These are phyloP conservation scores for Naumovozyma dairenensis DNA, from an alignment of 805 yeast genomes.

Conservation along the genomic window DNA sequence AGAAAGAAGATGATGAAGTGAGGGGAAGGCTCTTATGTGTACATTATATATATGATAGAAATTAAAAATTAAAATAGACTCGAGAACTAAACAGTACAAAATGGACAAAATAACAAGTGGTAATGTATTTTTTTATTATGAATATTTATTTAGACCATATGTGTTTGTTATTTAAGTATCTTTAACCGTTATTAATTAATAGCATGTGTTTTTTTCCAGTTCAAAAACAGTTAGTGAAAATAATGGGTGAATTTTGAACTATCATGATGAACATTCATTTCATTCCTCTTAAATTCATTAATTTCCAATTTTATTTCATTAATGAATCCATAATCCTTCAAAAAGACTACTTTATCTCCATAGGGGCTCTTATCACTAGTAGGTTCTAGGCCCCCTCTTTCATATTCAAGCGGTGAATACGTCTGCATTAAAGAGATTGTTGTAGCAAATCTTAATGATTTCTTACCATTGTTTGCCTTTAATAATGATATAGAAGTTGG, in stretches of 20 bases:
- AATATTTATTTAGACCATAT: too few relatives aligned
- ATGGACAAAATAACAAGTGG: too few relatives aligned
- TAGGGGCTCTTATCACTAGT: conserved; percentile 6
- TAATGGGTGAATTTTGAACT: conserved; percentile 55
- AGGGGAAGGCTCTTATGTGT: too few relatives aligned
- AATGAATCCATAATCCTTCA: conserved; percentile 7
- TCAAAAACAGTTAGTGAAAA: too few relatives aligned
- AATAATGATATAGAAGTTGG: not conserved
- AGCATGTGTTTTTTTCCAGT: too few relatives aligned
- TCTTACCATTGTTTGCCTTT: conserved; percentile 1
- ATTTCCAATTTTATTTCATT: conserved; percentile 40
- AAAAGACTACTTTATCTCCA: conserved; percentile 3
- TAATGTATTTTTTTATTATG: too few relatives aligned
- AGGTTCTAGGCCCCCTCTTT: conserved; percentile 16
- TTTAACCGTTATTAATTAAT: too few relatives aligned
- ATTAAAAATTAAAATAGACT: too few relatives aligned
- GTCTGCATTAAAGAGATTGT: conserved; percentile 24
- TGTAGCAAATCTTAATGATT: conserved; percentile 18
- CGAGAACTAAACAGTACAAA: too few relatives aligned
- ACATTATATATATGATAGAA: too few relatives aligned
- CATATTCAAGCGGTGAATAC: conserved; percentile 22
- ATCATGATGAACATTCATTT: conserved; percentile 59
- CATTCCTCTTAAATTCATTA: conserved; percentile 51
- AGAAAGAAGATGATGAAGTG: too few relatives aligned
- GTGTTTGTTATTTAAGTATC: too few relatives aligned